A percentile compares a stretch with the other conserved stretches of the same genome.
These are phyloP conservation scores for Pueraria montana DNA, from an alignment of 306 rosid genomes.

Conservation along the genomic window DNA sequence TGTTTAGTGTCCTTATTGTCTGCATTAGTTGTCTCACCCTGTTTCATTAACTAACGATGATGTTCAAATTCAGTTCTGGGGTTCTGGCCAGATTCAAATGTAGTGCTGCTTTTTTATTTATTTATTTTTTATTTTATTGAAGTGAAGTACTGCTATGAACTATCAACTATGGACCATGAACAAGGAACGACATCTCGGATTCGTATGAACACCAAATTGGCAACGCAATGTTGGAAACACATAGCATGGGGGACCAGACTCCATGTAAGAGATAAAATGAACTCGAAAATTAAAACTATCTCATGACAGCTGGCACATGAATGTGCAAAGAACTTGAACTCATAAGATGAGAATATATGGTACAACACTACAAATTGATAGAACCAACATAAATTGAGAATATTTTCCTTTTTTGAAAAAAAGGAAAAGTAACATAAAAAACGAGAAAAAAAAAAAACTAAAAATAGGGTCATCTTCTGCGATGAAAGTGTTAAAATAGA, in stretches of 20 bases:
- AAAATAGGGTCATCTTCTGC: background rate
- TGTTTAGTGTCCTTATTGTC: background rate
- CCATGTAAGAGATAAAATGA: constrained; percentile 39
- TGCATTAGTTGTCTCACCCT: background rate
- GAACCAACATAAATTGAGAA: background rate
- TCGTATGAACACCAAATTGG: background rate
- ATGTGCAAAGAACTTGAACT: constrained; percentile 38
- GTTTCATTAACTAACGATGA: background rate
- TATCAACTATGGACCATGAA: background rate
- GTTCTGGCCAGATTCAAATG: constrained; percentile 34
- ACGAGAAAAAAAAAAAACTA: background rate
- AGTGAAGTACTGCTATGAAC: constrained; percentile 1
- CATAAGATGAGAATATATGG: background rate
- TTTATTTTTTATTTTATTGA: background rate
- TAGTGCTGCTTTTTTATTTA: background rate
- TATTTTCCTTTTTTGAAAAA: background rate
- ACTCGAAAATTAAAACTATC: constrained; percentile 34
- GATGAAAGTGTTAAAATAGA: background rate
- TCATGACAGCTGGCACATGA: constrained; percentile 52
- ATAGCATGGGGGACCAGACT: constrained; percentile 49
- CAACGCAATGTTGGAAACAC: constrained; percentile 11
- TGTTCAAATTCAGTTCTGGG: constrained; percentile 36
- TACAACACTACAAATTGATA: background rate
- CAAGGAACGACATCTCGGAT: constrained; percentile 1
- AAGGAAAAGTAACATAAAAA: background rate